These are phyloP conservation scores for Boletus sensibilis DNA, from an alignment of 768 basidiomycete species.

Conservation along the genomic window DNA sequence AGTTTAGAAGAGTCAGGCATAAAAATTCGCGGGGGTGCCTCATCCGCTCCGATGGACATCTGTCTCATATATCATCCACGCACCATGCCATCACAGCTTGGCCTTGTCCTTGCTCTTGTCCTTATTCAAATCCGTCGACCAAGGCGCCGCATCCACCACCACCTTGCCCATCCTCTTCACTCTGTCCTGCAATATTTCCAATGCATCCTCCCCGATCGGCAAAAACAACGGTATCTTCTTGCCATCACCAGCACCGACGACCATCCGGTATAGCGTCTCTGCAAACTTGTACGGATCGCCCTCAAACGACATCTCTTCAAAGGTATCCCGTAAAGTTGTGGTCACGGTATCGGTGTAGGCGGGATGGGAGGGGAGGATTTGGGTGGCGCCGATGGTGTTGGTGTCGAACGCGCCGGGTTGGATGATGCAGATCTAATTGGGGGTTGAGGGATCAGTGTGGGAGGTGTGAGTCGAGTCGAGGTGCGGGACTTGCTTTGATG, in stretches of 20 bases:
- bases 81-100: constrained; percentile 1
- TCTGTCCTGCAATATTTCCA: constrained; percentile 3
- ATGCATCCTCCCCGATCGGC: constrained; percentile 10
- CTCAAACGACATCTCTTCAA: background rate
- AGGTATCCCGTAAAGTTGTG: background rate
- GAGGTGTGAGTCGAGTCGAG: too few relatives aligned
- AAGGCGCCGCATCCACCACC: background rate
- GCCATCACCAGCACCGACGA: background rate
- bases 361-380: constrained; percentile 7
- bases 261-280: constrained; percentile 1
- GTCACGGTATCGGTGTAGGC: constrained; percentile 8
- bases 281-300: constrained; percentile 19
- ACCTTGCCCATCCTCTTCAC: background rate
- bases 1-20: too few relatives aligned
- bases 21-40: too few relatives aligned
- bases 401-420: constrained; percentile 20
- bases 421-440: constrained; percentile 14
- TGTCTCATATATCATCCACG: background rate
- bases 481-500: constrained; percentile 12
- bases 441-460: background rate
- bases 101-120: background rate
- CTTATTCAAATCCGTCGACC: constrained; percentile 12
- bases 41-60: too few relatives aligned
- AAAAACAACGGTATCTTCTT: constrained; percentile 4
- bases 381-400: background rate